phyloP scores from a whole-genome alignment of 1,284 basidiomycete genomes.

The Trichosporon ovoides region DNA sequence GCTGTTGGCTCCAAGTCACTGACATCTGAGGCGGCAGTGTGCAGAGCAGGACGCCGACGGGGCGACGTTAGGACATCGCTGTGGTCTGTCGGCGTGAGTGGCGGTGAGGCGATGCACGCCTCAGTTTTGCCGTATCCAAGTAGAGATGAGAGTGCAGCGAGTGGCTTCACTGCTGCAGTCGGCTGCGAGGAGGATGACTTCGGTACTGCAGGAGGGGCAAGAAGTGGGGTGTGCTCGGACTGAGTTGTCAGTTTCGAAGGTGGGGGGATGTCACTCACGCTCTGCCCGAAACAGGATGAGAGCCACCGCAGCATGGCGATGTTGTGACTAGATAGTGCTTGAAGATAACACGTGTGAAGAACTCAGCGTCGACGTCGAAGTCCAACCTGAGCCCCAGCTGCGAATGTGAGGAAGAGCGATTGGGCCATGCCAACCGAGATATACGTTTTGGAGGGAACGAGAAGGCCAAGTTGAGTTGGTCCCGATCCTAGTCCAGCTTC shows the following conservation, averaged over 20 bases:
- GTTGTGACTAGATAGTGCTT: background rate
- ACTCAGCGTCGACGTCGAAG: conserved; percentile 2
- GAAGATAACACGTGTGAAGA: background rate
- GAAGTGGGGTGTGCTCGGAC: background rate
- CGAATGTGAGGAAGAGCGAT: background rate
- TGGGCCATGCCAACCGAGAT: conserved; percentile 5
- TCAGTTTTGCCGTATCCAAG: background rate
- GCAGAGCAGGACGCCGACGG: background rate
- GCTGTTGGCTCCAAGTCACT: background rate
- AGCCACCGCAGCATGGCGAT: background rate
- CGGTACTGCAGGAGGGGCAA: background rate
- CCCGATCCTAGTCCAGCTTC: background rate
- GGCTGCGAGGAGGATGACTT: background rate
- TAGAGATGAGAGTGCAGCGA: background rate
- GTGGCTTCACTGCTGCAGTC: background rate
- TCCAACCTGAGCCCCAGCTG: background rate
- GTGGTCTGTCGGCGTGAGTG: background rate
- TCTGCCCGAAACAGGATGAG: background rate
- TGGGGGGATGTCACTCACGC: background rate
- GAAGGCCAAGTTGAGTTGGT: conserved; percentile 5
- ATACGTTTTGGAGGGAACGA: background rate
- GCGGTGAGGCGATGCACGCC: background rate
- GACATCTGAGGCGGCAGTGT: background rate
- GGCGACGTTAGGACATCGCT: background rate
- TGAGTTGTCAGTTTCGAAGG: background rate